phyloP scores from a whole-genome alignment of 805 yeast species.

The Komagataella kurtzmanii region DNA sequence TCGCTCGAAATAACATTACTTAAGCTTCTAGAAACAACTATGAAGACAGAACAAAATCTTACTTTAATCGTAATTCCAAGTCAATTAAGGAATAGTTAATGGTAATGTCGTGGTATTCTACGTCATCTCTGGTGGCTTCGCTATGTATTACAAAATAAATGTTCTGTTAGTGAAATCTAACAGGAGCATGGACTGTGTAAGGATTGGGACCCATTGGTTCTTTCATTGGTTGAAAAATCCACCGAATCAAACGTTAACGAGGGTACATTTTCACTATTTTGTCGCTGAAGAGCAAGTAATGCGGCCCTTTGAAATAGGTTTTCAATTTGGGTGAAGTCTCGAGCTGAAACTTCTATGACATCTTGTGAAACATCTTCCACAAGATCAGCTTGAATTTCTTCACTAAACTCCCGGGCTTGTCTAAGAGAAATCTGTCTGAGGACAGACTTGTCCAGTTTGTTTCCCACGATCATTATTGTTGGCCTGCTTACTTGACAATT shows the following conservation, averaged over 20 bases:
- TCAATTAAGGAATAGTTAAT: too few species aligned
- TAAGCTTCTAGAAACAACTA: neutral
- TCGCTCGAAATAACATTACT: neutral
- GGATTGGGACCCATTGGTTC: neutral
- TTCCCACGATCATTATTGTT: constrained; percentile 38
- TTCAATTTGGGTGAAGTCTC: constrained; percentile 13
- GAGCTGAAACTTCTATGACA: constrained; percentile 16
- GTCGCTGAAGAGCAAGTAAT: neutral
- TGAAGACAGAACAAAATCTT: too few species aligned
- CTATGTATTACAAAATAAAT: neutral
- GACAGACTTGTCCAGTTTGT: constrained; percentile 27
- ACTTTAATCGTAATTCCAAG: neutral
- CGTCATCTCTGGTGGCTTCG: neutral
- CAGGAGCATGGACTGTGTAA: neutral
- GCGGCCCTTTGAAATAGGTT: constrained; percentile 14
- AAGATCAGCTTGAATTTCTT: constrained; percentile 9
- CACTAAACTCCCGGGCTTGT: constrained; percentile 17
- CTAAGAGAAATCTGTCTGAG: constrained; percentile 15
- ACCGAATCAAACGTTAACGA: neutral
- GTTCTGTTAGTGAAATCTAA: neutral
- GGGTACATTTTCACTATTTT: neutral
- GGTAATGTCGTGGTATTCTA: neutral
- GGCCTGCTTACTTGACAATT: constrained; percentile 34
- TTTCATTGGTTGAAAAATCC: neutral
- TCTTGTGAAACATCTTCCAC: constrained; percentile 12